Percentiles rank a stretch among this genome's conserved stretches.
These are phyloP conservation scores for Penstemon barbatus DNA, from an alignment of 257 asterid species.

Conservation along the genomic window DNA sequence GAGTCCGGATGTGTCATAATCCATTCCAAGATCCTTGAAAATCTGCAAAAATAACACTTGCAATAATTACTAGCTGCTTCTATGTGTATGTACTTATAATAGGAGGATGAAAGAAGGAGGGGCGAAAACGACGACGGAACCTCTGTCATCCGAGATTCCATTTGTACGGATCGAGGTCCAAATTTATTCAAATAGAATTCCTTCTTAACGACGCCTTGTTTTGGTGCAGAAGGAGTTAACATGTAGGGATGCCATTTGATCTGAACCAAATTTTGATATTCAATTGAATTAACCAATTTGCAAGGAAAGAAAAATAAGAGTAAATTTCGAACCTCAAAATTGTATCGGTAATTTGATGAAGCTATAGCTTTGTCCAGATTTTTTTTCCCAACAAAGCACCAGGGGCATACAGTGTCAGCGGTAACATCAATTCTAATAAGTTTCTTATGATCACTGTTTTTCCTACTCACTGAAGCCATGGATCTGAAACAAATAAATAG, in stretches of 20 bases:
- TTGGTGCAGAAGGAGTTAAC: constrained; percentile 71
- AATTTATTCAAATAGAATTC: constrained; percentile 51
- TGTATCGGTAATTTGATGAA: constrained; percentile 46
- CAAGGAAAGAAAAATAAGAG: neutral
- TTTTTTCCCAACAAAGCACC: constrained; percentile 89
- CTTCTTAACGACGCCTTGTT: constrained; percentile 68
- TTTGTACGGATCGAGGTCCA: constrained; percentile 64
- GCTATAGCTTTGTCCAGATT: constrained; percentile 80
- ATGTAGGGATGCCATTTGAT: constrained; percentile 42
- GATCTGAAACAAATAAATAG: constrained; percentile 30
- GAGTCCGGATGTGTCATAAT: constrained; percentile 54
- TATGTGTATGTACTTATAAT: neutral
- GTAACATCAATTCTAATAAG: constrained; percentile 59
- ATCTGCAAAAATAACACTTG: constrained; percentile 43
- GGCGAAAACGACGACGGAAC: constrained; percentile 30
- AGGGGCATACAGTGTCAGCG: constrained; percentile 81
- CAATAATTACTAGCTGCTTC: neutral
- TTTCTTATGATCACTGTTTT: constrained; percentile 44
- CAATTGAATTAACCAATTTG: too few relatives aligned
- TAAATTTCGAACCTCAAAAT: constrained; percentile 36
- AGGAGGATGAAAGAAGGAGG: neutral
- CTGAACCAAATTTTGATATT: constrained; percentile 8
- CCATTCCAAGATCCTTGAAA: constrained; percentile 56
- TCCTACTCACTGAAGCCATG: constrained; percentile 50
- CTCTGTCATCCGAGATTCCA: constrained; percentile 70